Evolutionary conservation across 306 rosid species (phyloP).

Genomic region (Vicia villosa): DNA sequence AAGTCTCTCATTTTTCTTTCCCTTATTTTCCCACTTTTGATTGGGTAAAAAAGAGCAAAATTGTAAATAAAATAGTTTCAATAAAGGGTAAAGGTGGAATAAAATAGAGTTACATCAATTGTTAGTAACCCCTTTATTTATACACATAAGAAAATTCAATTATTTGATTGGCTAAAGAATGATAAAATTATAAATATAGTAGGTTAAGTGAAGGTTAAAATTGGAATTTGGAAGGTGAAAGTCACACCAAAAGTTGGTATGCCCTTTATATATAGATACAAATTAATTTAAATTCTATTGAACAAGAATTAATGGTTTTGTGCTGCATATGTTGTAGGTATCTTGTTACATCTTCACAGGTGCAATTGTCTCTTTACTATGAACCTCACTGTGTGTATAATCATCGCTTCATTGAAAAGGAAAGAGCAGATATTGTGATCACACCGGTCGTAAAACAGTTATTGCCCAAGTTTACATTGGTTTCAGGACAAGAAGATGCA

Average conservation of each 20-base stretch:
- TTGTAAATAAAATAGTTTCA: background rate
- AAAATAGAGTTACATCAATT: background rate
- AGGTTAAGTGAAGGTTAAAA: background rate
- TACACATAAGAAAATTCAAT: background rate
- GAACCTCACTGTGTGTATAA: conserved; percentile 91
- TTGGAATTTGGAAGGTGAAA: background rate
- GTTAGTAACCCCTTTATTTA: background rate
- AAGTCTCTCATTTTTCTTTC: background rate
- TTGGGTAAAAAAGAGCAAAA: background rate
- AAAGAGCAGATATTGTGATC: conserved; percentile 82
- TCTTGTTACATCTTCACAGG: conserved; percentile 62
- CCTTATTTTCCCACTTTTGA: background rate
- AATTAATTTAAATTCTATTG: conserved; percentile 4
- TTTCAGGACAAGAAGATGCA: conserved; percentile 96
- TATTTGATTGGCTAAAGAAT: background rate
- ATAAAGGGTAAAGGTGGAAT: background rate
- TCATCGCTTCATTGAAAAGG: conserved; percentile 60
- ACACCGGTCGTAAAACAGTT: conserved; percentile 92
- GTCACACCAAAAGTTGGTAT: background rate
- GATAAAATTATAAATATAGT: background rate
- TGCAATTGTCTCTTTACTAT: conserved; percentile 77
- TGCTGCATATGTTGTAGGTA: conserved; percentile 56
- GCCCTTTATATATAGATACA: background rate
- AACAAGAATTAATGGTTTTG: conserved; percentile 16
- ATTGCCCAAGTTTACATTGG: conserved; percentile 81